These are phyloP conservation scores for Aureobasidium lini DNA, from an alignment of 2,329 filamentous ascomycete genomes.

Conservation along the genomic window DNA sequence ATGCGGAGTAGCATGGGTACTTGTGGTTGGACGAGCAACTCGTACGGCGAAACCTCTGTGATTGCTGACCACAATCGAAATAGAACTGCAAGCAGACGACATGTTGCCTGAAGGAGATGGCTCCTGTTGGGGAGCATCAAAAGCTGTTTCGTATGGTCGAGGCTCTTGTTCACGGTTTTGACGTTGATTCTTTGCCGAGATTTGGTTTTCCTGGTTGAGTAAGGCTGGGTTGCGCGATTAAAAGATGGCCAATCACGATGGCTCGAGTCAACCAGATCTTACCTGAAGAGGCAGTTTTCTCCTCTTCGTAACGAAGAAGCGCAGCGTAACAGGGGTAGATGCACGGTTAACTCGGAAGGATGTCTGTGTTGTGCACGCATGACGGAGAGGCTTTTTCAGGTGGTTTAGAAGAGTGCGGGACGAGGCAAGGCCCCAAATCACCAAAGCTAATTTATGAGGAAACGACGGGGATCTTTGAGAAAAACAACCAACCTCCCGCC, in stretches of 20 bases:
- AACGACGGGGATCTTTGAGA: slow-evolving; percentile 9
- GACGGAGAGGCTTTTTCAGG: slow-evolving; percentile 10
- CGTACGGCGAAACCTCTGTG: slow-evolving; percentile 2
- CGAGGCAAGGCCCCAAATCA: slow-evolving; percentile 7
- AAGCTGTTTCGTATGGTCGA: not conserved
- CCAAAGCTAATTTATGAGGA: slow-evolving; percentile 1
- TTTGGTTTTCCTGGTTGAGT: slow-evolving; percentile 4
- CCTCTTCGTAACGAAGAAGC: not conserved
- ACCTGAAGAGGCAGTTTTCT: slow-evolving; percentile 2
- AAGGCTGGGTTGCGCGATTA: slow-evolving; percentile 11
- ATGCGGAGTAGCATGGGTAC: slow-evolving; percentile 10
- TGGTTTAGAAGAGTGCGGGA: slow-evolving; percentile 8
- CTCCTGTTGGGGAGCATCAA: not conserved
- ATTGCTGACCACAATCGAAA: not conserved
- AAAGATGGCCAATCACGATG: not conserved
- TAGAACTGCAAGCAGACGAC: slow-evolving; percentile 4
- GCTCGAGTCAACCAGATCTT: not conserved
- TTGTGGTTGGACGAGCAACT: slow-evolving; percentile 6
- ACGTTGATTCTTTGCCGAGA: slow-evolving; percentile 7
- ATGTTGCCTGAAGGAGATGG: slow-evolving; percentile 6
- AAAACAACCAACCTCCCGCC: slow-evolving; percentile 13
- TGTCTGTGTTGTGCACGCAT: not conserved
- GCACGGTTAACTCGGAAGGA: slow-evolving; percentile 7
- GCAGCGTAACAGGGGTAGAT: not conserved
- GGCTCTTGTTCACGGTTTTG: slow-evolving; percentile 3